Base-by-base conservation (phyloP, 768 basidiomycete genomes). In the Coprinopsis cinerea region DNA sequence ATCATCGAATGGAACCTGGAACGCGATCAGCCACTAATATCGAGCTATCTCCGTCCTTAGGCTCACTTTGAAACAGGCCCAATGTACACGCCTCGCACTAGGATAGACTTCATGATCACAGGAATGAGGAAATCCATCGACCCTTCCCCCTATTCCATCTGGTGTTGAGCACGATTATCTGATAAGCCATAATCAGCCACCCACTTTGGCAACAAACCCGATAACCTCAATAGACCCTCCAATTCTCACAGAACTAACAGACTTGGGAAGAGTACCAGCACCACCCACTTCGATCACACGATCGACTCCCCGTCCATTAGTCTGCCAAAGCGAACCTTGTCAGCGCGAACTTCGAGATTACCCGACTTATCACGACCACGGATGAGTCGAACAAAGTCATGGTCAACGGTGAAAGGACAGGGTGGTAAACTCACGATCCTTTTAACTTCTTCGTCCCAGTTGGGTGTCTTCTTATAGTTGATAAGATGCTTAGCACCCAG, bases 401-500 rank as follows among this genome's bases (percentile, higher is more conserved):
- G 14, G 14, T 40, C 34, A 34, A 10, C 11, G 3, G 3, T n/a
- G 26, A 35, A 1, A 25, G 17, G 13, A 44, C 25, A n/a, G n/a
- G n/a, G n/a, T n/a, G n/a, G 13, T 17, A 24, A 6, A 60, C 72
- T 24, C 52, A 76, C 76, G n/a, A 82, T 63, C 30, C 61, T 69
- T 47, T 62, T 20, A 5, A 68, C 76, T 54, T 80, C 73, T 30
- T 75, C 60, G 35, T 82, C 77, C 83, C 83, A 86, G 35, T 81
- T 61, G 1, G 77, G 74, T 1, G 65, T 69, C 53, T 64, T 75
- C 50, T 70, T 77, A 61, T 85, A 86, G 66, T 85, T 83, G 66
- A 86, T 81, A 17, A 76, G 55, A 47, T 81, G 67, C 13, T 73
- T 69, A 11, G 70, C 74, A 55, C 83, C 81, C 17, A 82, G 71